A percentile compares a stretch with the other conserved stretches of the same genome.
phyloP scores from a whole-genome alignment of 2,329 filamentous ascomycete genomes.

The Xylariaceae sp. region DNA sequence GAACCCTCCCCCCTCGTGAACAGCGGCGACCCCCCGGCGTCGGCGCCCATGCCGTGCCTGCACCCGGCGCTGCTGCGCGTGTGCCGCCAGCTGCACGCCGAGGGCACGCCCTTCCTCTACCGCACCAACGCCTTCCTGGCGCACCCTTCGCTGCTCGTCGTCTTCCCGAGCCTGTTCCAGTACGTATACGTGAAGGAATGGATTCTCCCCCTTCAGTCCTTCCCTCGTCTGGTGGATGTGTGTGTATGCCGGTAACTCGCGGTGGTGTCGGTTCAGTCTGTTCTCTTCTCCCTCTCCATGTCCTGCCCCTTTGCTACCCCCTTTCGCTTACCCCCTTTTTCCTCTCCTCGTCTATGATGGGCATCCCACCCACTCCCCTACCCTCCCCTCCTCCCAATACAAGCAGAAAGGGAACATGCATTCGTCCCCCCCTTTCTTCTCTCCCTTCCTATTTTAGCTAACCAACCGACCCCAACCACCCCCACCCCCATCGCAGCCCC shows the following conservation, averaged over 20 bases:
- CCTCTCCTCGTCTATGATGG: too few species aligned
- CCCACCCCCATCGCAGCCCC: slow-evolving; percentile 1
- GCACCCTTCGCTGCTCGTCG: slow-evolving; percentile 32
- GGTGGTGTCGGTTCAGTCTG: slow-evolving; percentile 12
- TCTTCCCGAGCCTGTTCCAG: slow-evolving; percentile 34
- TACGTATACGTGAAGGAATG: too few species aligned
- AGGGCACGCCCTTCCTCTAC: slow-evolving; percentile 35
- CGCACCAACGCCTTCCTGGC: slow-evolving; percentile 35
- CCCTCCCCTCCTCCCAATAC: neutral
- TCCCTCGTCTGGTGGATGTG: too few species aligned
- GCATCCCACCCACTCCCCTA: neutral
- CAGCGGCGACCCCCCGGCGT: too few species aligned
- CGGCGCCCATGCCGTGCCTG: too few species aligned
- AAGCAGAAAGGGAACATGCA: too few species aligned
- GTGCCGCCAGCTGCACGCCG: slow-evolving; percentile 33
- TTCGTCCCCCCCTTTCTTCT: neutral
- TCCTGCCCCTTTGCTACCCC: slow-evolving; percentile 23
- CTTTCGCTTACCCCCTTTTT: slow-evolving; percentile 8
- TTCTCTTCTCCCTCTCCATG: slow-evolving; percentile 23
- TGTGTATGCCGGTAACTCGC: too few species aligned
- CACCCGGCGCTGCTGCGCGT: slow-evolving; percentile 33
- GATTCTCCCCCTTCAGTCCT: too few species aligned
- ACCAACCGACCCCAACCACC: too few species aligned
- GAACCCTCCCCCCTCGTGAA: slow-evolving; percentile 16
- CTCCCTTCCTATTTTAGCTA: too few species aligned